These are phyloP conservation scores for Decorospora gaudefroyi DNA, from an alignment of 2,329 filamentous ascomycete species.

Conservation along the genomic window DNA sequence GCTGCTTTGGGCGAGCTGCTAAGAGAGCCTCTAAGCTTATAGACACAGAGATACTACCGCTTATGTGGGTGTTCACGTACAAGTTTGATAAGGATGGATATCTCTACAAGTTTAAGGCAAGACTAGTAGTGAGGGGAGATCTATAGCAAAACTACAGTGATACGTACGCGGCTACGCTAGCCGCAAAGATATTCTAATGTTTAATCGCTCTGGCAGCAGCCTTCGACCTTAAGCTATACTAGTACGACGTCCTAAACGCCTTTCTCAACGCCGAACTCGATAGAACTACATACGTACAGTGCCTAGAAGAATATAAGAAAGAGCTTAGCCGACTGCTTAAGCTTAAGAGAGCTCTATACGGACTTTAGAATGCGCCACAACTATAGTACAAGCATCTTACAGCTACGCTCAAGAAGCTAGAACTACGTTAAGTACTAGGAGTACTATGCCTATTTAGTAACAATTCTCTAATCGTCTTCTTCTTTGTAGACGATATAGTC, in stretches of 20 bases:
- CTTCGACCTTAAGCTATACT: constrained; percentile 19
- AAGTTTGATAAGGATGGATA: too few relatives aligned
- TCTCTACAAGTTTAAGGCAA: constrained; percentile 13
- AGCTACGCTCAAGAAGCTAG: too few relatives aligned
- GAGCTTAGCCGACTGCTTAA: too few relatives aligned
- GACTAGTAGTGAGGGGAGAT: constrained; percentile 18
- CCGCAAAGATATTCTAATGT: constrained; percentile 19
- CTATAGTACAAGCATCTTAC: constrained; percentile 24
- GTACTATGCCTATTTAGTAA: too few relatives aligned
- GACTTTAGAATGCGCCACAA: constrained; percentile 18
- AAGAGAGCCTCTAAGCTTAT: not conserved
- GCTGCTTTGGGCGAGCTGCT: constrained; percentile 2
- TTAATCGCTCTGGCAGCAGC: constrained; percentile 24
- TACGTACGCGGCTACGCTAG: too few relatives aligned
- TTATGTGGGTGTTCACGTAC: too few relatives aligned
- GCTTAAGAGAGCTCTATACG: constrained; percentile 25
- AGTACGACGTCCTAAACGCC: constrained; percentile 26
- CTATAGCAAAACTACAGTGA: constrained; percentile 8
- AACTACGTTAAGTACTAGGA: too few relatives aligned
- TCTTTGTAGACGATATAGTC: too few relatives aligned
- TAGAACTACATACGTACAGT: constrained; percentile 13
- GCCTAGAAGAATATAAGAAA: constrained; percentile 20
- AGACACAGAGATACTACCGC: constrained; percentile 3
- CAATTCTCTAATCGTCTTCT: too few relatives aligned
- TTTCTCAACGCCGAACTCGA: constrained; percentile 25